Evolutionary conservation across 257 asterid genomes (phyloP).

Genomic region (Solanum virginianum): DNA sequence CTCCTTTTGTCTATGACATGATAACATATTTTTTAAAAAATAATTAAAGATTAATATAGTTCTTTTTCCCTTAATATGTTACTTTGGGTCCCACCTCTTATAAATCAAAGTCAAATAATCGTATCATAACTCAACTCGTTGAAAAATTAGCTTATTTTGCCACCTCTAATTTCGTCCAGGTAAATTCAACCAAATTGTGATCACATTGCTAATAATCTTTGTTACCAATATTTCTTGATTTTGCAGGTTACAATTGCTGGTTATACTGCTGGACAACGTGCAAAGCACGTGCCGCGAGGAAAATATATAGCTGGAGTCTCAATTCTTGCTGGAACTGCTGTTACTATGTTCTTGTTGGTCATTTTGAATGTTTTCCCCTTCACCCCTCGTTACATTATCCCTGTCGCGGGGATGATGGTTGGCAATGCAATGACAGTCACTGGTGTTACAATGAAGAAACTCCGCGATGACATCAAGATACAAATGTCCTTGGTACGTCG

Average conservation of each 20-base stretch:
- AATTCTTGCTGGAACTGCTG: slow-evolving; percentile 56
- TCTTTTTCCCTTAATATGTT: background rate
- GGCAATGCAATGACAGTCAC: slow-evolving; percentile 95
- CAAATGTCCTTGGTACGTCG: slow-evolving; percentile 46
- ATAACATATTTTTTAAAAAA: background rate
- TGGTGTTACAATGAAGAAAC: slow-evolving; percentile 86
- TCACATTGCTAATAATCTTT: background rate
- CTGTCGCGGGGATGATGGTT: slow-evolving; percentile 92
- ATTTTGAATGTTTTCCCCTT: slow-evolving; percentile 67
- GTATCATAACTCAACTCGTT: background rate
- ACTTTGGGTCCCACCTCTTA: background rate
- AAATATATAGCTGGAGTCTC: slow-evolving; percentile 71
- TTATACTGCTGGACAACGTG: slow-evolving; percentile 88
- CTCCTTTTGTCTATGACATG: background rate
- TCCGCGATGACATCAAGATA: slow-evolving; percentile 81
- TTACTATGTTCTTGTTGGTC: slow-evolving; percentile 53
- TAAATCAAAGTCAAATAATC: background rate
- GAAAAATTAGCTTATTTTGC: background rate
- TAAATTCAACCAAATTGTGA: background rate
- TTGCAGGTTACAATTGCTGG: slow-evolving; percentile 66
- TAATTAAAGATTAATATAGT: too few species aligned
- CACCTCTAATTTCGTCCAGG: background rate
- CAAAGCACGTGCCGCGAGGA: slow-evolving; percentile 82
- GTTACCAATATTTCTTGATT: background rate
- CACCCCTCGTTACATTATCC: slow-evolving; percentile 81